phyloP scores from a whole-genome alignment of 306 rosid genomes.

The Calophaca sinica region DNA sequence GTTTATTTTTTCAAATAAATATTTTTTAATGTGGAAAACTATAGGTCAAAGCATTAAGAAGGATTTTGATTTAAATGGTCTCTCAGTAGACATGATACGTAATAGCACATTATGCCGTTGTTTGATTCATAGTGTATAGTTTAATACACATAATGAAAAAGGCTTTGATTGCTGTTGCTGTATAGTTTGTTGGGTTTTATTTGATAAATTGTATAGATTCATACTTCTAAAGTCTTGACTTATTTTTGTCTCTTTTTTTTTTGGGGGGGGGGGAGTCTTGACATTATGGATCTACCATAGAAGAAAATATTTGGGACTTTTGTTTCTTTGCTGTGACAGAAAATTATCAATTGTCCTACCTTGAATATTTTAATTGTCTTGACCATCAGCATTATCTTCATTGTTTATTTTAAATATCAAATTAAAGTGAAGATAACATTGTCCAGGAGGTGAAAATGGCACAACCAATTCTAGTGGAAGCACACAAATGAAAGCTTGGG shows the following conservation, averaged over 20 bases:
- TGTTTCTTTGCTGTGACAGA: constrained; percentile 13
- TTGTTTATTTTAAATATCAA: constrained; percentile 39
- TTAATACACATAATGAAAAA: constrained; percentile 5
- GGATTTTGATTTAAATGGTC: constrained; percentile 23
- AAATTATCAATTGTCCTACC: constrained; percentile 22
- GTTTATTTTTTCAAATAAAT: neutral
- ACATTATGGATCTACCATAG: constrained; percentile 3
- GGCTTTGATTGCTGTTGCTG: neutral
- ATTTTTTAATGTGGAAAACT: neutral
- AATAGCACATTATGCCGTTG: neutral
- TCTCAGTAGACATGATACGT: neutral
- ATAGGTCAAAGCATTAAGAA: constrained; percentile 11
- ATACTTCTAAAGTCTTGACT: constrained; percentile 10
- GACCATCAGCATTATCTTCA: constrained; percentile 21
- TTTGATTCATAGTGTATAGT: constrained; percentile 8
- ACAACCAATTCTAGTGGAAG: constrained; percentile 80
- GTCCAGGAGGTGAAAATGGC: constrained; percentile 83
- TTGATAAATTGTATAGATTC: constrained; percentile 6
- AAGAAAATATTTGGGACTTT: constrained; percentile 28
- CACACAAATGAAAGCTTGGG: constrained; percentile 96
- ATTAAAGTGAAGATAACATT: constrained; percentile 42
- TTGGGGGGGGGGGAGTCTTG: too few species aligned
- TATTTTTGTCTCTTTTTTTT: too few species aligned
- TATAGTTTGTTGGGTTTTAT: constrained; percentile 27
- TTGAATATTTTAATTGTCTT: constrained; percentile 33